Base-by-base conservation (phyloP, 345 rosid genomes). In the Isatis tinctoria region DNA sequence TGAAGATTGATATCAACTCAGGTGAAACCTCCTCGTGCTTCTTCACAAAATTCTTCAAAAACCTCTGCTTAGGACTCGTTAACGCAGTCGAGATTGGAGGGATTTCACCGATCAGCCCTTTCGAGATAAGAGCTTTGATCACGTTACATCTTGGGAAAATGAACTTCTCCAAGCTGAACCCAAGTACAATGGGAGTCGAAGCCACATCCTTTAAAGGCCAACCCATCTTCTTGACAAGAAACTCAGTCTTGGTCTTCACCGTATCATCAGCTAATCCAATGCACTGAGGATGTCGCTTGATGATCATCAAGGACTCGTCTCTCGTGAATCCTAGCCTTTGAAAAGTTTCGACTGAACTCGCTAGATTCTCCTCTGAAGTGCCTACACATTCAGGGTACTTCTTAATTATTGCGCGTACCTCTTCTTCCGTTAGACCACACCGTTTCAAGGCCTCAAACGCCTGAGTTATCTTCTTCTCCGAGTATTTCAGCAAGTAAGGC, bases 141-240 rank as follows among this genome's bases (percentile, higher is more conserved):
- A 84, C 78, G 4, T 62, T 68, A 66, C 81, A 79, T 62, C 82
- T 74, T 2, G 81, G 85, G 2, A 65, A 44, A 52, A 82, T 65
- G 20, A 72, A 71, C 79, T 70, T 74, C 61, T 82, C 80, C 79
- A 84, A 53, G 27, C 85, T 84, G 6, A 37, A 71, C 8, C 11
- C 43, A 10, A 84, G 43, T 6, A 73, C 68, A 3, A 37, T 36
- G 0, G 88, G 82, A 0, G 17, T 49, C 2, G 30, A 27, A 28
- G 76, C 73, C 16, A 82, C 52, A 2, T 8, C 48, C 33, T 54
- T 28, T 3, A 82, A 2, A 58, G 67, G 11, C 75, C 76, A 84
- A 33, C 83, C 82, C 86, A 85, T 79, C 3, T 65, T 60, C 72
- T 81, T 74, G 62, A 83, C 83, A 27, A 85, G 68, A 74, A 76